phyloP scores from a whole-genome alignment of 2,329 filamentous ascomycete genomes.

The Pseudocercospora eumusae region DNA sequence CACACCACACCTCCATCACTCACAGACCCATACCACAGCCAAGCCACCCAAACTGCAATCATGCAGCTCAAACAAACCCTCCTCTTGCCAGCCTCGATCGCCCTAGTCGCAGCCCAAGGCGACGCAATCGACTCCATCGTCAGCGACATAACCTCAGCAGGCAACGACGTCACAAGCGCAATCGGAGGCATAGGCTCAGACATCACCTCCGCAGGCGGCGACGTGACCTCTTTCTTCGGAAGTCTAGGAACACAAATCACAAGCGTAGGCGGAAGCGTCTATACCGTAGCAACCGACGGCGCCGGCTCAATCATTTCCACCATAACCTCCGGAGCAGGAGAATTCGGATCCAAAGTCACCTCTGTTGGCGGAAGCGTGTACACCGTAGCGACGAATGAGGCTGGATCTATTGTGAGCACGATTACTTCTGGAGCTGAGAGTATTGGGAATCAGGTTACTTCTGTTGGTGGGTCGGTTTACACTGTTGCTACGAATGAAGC shows the following conservation, averaged over 20 bases:
- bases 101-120: constrained; percentile 29
- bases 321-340: constrained; percentile 15
- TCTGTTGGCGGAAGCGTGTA: constrained; percentile 20
- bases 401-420: constrained; percentile 26
- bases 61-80: constrained; percentile 32
- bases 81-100: constrained; percentile 21
- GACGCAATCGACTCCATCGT: constrained; percentile 17
- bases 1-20: too few relatives aligned
- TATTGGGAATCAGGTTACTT: constrained; percentile 12
- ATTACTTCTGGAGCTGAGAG: constrained; percentile 23
- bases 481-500: constrained; percentile 23
- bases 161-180: constrained; percentile 18
- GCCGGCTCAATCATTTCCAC: constrained; percentile 16
- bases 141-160: constrained; percentile 22
- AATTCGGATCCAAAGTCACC: constrained; percentile 11
- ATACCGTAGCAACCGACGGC: constrained; percentile 18
- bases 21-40: constrained; percentile 8
- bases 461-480: constrained; percentile 17
- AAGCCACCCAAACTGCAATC: constrained; percentile 12
- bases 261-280: constrained; percentile 16
- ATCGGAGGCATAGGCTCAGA: constrained; percentile 14
- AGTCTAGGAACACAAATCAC: constrained; percentile 18
- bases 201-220: constrained; percentile 20
- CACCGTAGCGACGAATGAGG: constrained; percentile 21
- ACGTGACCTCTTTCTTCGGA: constrained; percentile 7